Evolutionary conservation across 2,329 filamentous ascomycete species (phyloP), one percentile per base, ranked within the genome.

Genomic region (Colletotrichum orbiculare): DNA sequence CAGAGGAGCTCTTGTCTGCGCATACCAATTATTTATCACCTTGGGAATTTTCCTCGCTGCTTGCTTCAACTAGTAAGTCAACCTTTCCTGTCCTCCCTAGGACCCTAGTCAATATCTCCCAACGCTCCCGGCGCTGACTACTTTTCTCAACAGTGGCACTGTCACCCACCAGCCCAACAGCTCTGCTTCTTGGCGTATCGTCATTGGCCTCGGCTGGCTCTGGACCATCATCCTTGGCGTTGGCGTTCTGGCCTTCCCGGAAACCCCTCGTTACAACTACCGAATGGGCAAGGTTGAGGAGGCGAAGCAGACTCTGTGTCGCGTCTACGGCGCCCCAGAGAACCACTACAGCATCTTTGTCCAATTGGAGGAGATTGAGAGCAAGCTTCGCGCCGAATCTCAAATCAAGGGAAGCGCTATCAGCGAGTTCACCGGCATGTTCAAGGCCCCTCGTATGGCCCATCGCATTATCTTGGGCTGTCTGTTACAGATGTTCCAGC

Each of bases 1-100:
- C 54, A 84, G 90, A 68, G 89, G 88, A 60, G 82, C 86, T 5
- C 82, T 92, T 67, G 86, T 92, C 53, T 84, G 84, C 50, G 84
- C 83, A 11, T 92, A 92, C 75, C 90, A 92, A 77, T 81, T 92
- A 4, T 89, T 91, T 77, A 91, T 92, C 75, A 92, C 89, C 0
- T 77, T 91, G 49, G 90, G 90, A 34, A 91, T 92, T 70, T 88
- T 85, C 76, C 76, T 83, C 3, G 83, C 85, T 10, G 83, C 85
- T 5, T 82, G 82, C 72, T 83, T 87, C 78, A 91, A 91, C 73
- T 61, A 49, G 41, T 43, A 43, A 13, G 13, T 43, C 9, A 8
- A 13, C 12, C 41, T 8, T 5, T 15, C 11, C 41, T 13, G 13
- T 4, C 41, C 12, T 5, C 41, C 11, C 41, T 3, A 13, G 15